Percentiles rank a stretch among this genome's conserved stretches.
Conservation (phyloP, 805 yeast species). For the Sugiyamaella floridensis region DNA sequence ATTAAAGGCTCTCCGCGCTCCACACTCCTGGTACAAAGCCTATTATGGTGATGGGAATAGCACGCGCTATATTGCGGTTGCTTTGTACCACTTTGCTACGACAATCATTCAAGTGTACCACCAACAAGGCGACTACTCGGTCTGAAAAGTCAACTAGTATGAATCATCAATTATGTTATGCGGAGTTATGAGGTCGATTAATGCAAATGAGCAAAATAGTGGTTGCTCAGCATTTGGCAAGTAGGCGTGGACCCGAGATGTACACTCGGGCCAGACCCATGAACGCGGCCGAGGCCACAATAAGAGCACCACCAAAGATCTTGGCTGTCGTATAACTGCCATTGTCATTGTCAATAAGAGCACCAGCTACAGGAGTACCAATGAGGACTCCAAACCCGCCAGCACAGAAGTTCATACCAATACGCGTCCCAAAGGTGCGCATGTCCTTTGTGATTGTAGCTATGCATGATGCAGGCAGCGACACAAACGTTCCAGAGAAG, state of each 20-base stretch:
- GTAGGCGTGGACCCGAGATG: neutral
- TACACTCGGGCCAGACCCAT: slow-evolving; percentile 2
- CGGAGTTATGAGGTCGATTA: too few species aligned
- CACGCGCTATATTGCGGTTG: too few species aligned
- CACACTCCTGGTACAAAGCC: too few species aligned
- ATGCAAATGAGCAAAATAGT: too few species aligned
- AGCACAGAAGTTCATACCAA: slow-evolving; percentile 57
- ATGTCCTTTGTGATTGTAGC: slow-evolving; percentile 34
- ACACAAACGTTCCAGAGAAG: slow-evolving; percentile 29
- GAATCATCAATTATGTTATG: too few species aligned
- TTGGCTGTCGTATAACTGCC: slow-evolving; percentile 19
- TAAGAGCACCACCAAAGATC: slow-evolving; percentile 14
- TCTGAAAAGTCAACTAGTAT: too few species aligned
- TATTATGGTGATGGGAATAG: too few species aligned
- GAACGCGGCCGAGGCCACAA: slow-evolving; percentile 1
- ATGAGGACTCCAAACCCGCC: slow-evolving; percentile 43
- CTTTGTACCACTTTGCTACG: too few species aligned
- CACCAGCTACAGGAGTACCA: slow-evolving; percentile 30
- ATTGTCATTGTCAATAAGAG: slow-evolving; percentile 14
- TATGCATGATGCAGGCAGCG: slow-evolving; percentile 27
- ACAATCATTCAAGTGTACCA: too few species aligned
- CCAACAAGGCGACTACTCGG: too few species aligned
- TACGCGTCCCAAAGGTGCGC: slow-evolving; percentile 35
- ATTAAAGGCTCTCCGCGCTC: too few species aligned
- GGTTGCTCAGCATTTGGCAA: too few species aligned